Percentiles rank a stretch among this genome's conserved stretches.
These are phyloP conservation scores for Basipetospora chlamydospora DNA, from an alignment of 2,329 filamentous ascomycete genomes.

Conservation along the genomic window DNA sequence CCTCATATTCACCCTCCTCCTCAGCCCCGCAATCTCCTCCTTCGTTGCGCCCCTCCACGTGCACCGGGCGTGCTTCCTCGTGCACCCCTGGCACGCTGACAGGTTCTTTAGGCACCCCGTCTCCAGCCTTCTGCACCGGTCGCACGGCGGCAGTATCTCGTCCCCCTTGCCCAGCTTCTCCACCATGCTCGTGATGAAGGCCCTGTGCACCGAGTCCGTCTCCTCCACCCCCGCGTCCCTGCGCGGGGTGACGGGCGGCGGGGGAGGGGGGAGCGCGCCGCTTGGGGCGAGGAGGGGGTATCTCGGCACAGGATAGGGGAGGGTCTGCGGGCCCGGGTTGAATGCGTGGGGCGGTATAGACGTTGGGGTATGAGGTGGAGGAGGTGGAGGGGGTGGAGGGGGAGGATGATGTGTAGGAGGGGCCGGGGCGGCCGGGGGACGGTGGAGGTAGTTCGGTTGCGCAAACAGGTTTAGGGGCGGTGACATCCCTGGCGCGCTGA, in stretches of 20 bases:
- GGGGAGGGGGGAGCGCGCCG: slow-evolving; percentile 14
- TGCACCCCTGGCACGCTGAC: slow-evolving; percentile 75
- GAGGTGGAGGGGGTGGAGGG: neutral
- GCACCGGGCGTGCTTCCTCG: slow-evolving; percentile 81
- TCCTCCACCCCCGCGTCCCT: slow-evolving; percentile 13
- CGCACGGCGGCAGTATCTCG: slow-evolving; percentile 66
- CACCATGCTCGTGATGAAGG: slow-evolving; percentile 59
- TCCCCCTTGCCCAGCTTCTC: slow-evolving; percentile 63
- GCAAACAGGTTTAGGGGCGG: neutral
- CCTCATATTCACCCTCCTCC: neutral
- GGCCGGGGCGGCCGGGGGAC: neutral
- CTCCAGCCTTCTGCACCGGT: slow-evolving; percentile 64
- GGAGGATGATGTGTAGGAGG: too few relatives aligned
- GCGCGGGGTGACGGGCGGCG: slow-evolving; percentile 15
- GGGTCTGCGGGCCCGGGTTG: slow-evolving; percentile 11
- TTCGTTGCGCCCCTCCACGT: slow-evolving; percentile 71
- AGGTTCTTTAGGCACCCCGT: slow-evolving; percentile 77
- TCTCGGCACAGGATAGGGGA: slow-evolving; percentile 15
- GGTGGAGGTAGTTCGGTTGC: neutral
- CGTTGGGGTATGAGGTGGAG: too few relatives aligned
- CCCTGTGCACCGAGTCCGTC: slow-evolving; percentile 19
- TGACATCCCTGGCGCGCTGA: slow-evolving; percentile 14
- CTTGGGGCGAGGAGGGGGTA: slow-evolving; percentile 13
- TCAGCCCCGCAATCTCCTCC: slow-evolving; percentile 35
- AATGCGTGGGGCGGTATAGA: neutral